phyloP scores from a whole-genome alignment of 192 early-diverging fungal genomes.

The Mortierella claussenii region DNA sequence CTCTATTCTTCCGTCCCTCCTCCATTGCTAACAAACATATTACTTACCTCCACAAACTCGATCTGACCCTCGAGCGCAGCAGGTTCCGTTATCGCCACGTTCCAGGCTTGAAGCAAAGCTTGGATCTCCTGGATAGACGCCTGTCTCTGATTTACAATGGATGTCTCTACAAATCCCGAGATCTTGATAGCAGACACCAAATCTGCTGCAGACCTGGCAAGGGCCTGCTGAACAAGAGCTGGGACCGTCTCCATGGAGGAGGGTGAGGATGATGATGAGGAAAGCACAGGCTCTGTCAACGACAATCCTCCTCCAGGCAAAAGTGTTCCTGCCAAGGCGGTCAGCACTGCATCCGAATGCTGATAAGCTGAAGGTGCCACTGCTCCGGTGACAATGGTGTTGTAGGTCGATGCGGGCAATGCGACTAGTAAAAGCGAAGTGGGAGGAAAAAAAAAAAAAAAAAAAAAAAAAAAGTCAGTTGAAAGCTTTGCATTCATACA shows the following conservation, averaged over 20 bases:
- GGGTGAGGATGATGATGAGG: slow-evolving; percentile 38
- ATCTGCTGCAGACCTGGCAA: slow-evolving; percentile 62
- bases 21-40: not conserved
- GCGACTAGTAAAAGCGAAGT: slow-evolving; percentile 54
- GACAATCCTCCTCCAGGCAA: slow-evolving; percentile 73
- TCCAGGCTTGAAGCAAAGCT: slow-evolving; percentile 69
- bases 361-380: slow-evolving; percentile 65
- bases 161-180: slow-evolving; percentile 84
- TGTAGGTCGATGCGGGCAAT: slow-evolving; percentile 66
- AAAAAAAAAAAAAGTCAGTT: slow-evolving; percentile 34
- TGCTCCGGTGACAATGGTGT: slow-evolving; percentile 68
- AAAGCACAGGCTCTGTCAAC: slow-evolving; percentile 75
- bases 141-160: slow-evolving; percentile 41
- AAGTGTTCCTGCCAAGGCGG: slow-evolving; percentile 70
- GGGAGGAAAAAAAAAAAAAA: slow-evolving; percentile 49
- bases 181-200: slow-evolving; percentile 80
- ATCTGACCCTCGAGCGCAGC: slow-evolving; percentile 51
- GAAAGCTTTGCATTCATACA: no score
- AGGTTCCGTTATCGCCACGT: slow-evolving; percentile 57
- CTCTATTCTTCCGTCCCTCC: not conserved
- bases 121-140: slow-evolving; percentile 60
- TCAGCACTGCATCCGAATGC: slow-evolving; percentile 72
- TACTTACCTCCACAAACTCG: slow-evolving; percentile 53
- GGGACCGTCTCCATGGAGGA: slow-evolving; percentile 46
- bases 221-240: slow-evolving; percentile 59